Evolutionary conservation across 257 asterid genomes (phyloP).

Genomic region (Solanum tacnaense): DNA sequence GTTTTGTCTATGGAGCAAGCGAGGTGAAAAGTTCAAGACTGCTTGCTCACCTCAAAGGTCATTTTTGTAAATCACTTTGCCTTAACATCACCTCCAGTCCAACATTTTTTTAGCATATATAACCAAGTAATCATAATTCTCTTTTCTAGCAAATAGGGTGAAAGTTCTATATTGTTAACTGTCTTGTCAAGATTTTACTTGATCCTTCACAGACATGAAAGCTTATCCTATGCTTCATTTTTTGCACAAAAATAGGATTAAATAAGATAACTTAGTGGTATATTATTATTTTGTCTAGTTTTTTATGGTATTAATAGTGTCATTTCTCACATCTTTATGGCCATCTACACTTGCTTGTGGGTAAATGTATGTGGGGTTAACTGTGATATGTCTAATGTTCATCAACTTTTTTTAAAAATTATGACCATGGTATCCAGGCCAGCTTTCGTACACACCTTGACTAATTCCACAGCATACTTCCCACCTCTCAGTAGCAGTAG

Average conservation of each 20-base stretch:
- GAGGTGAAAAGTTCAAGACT: background rate
- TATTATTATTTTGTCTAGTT: background rate
- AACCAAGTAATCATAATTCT: background rate
- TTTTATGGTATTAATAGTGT: background rate
- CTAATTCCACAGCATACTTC: too few relatives aligned
- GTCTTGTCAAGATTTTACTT: background rate
- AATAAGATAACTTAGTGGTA: background rate
- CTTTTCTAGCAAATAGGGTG: background rate
- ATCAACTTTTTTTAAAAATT: background rate
- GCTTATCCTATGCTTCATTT: background rate
- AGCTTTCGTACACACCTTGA: background rate
- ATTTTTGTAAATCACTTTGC: background rate
- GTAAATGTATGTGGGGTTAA: background rate
- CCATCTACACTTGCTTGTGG: background rate
- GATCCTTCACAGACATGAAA: background rate
- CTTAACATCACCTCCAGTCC: background rate
- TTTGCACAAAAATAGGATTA: background rate
- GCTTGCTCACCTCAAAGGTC: background rate
- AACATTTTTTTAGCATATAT: background rate
- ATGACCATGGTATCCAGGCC: background rate
- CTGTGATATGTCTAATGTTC: background rate
- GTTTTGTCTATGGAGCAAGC: background rate
- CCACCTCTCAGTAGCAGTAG: background rate
- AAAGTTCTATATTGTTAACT: background rate
- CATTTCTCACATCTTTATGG: background rate